phyloP scores from a whole-genome alignment of 306 rosid genomes.

The Corylus avellana region DNA sequence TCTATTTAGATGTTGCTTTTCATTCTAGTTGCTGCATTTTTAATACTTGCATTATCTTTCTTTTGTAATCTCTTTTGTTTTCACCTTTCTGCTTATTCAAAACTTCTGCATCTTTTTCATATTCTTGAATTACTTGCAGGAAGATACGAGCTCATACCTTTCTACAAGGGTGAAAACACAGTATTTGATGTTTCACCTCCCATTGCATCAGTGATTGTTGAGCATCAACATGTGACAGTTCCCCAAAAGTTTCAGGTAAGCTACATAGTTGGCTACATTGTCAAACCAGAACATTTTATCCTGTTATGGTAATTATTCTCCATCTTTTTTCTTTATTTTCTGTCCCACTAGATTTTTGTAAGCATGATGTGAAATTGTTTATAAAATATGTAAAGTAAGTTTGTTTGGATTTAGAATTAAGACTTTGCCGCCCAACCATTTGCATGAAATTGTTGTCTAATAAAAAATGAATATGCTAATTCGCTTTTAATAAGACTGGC shows the following conservation, averaged over 20 bases:
- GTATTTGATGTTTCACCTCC: conserved; percentile 95
- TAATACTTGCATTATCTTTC: not conserved
- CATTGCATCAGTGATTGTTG: conserved; percentile 62
- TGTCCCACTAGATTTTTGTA: conserved; percentile 22
- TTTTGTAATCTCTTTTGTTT: not conserved
- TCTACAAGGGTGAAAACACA: conserved; percentile 96
- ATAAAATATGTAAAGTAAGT: not conserved
- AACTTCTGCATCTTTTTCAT: not conserved
- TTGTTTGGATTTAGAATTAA: not conserved
- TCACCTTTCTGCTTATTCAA: not conserved
- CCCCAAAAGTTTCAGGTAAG: conserved; percentile 88
- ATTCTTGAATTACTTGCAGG: conserved; percentile 54
- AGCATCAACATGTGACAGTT: conserved; percentile 79
- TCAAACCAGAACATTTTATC: conserved; percentile 2
- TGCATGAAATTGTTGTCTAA: not conserved
- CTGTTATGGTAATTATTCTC: not conserved
- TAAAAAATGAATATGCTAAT: not conserved
- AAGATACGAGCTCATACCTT: conserved; percentile 80
- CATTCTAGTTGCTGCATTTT: conserved; percentile 1
- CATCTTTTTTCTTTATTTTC: not conserved
- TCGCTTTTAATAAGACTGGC: no score
- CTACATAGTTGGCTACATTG: conserved; percentile 25
- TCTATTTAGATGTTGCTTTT: conserved; percentile 18
- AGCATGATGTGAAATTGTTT: conserved; percentile 1
- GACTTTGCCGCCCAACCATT: not conserved